These are phyloP conservation scores for Vigna reflexopilosa DNA, from an alignment of 306 rosid species.

Conservation along the genomic window DNA sequence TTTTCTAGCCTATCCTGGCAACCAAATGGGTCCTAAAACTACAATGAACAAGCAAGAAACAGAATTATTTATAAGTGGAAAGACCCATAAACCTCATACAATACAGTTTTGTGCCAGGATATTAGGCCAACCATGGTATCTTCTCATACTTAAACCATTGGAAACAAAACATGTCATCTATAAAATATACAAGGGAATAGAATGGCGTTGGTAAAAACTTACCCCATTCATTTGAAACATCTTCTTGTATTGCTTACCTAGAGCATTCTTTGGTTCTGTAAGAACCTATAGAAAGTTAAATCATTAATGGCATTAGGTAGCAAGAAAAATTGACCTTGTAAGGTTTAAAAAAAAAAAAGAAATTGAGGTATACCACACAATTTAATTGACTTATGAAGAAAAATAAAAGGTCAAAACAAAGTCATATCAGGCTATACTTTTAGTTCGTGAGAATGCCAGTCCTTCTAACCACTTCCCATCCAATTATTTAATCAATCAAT, in stretches of 20 bases:
- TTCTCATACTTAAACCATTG: conserved; percentile 5
- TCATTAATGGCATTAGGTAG: conserved; percentile 25
- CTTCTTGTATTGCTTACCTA: conserved; percentile 96
- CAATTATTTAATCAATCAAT: conserved; percentile 26
- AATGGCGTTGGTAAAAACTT: conserved; percentile 46
- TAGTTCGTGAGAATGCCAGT: conserved; percentile 19
- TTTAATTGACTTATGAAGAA: conserved; percentile 17
- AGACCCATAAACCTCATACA: background rate
- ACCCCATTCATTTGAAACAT: conserved; percentile 95
- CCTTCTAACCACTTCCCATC: conserved; percentile 1
- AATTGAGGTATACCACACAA: conserved; percentile 16
- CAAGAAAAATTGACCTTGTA: conserved; percentile 23
- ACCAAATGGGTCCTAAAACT: conserved; percentile 3
- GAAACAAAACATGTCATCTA: conserved; percentile 14
- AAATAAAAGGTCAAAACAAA: conserved; percentile 2
- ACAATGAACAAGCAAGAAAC: conserved; percentile 37
- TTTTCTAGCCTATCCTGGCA: too few species aligned
- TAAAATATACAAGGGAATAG: background rate
- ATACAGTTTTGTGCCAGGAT: conserved; percentile 3
- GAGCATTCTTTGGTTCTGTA: conserved; percentile 93
- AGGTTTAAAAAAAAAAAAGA: background rate
- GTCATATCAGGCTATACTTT: conserved; percentile 10
- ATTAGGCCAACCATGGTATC: background rate
- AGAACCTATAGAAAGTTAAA: conserved; percentile 65
- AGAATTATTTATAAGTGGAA: background rate